Percentiles rank a stretch among this genome's conserved stretches.
Conservation (phyloP, 495 filamentous ascomycete species). For the Aspergillus sclerotiicarbonarius region DNA sequence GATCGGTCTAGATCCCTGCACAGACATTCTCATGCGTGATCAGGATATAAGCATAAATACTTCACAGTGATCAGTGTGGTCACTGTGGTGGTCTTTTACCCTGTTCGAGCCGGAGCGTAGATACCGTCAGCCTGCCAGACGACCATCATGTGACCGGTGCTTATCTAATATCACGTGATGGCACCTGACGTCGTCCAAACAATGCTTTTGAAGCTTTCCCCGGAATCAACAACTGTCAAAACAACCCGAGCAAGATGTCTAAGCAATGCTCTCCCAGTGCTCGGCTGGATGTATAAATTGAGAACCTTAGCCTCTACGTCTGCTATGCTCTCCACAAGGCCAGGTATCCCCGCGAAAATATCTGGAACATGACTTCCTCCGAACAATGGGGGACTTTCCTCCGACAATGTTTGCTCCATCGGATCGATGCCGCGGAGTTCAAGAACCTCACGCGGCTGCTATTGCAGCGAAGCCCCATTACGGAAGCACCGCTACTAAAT, state of each 20-base stretch:
- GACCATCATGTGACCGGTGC: neutral
- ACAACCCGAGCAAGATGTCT: constrained; percentile 15
- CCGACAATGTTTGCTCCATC: constrained; percentile 41
- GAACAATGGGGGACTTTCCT: constrained; percentile 48
- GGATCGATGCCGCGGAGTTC: constrained; percentile 45
- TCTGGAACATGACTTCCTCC: constrained; percentile 21
- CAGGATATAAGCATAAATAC: neutral
- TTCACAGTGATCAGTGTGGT: neutral
- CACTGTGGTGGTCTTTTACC: too few relatives aligned
- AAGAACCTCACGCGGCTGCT: constrained; percentile 37
- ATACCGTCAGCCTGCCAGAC: neutral
- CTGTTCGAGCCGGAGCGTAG: too few relatives aligned
- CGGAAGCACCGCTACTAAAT: constrained; percentile 51
- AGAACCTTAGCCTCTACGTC: neutral
- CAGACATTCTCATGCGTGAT: neutral
- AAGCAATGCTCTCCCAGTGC: constrained; percentile 11
- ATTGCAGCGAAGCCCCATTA: constrained; percentile 28
- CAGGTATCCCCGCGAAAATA: constrained; percentile 3
- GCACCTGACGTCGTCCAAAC: constrained; percentile 8
- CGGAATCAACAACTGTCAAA: neutral
- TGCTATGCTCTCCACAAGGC: constrained; percentile 11
- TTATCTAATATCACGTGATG: constrained; percentile 1
- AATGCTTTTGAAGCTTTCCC: constrained; percentile 4
- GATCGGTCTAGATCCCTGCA: too few relatives aligned
- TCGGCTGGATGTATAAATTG: constrained; percentile 5